Conservation (phyloP, 73 alveolate genomes). For the Durusdinium trenchii region DNA sequence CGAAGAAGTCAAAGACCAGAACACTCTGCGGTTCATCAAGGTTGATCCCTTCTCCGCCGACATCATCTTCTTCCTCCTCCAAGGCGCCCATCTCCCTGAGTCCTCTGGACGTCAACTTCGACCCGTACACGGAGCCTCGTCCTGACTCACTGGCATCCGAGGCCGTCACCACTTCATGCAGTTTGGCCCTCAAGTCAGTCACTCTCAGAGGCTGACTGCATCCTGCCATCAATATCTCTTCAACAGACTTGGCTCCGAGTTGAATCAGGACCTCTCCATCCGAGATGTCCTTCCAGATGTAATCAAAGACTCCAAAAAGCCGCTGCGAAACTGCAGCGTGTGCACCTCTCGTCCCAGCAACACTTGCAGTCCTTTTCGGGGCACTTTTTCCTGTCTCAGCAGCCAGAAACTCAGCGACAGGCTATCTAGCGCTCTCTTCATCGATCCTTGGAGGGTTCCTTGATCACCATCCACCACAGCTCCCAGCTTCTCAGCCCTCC, state of each 20-base stretch:
- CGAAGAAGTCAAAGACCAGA: too few relatives aligned
- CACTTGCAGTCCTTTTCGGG: neutral
- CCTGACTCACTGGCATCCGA: too few relatives aligned
- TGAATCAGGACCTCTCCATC: neutral
- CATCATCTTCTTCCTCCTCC: too few relatives aligned
- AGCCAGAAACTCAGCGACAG: neutral
- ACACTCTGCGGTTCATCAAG: too few relatives aligned
- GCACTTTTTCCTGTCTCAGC: neutral
- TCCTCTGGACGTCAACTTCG: too few relatives aligned
- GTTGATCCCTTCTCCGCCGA: too few relatives aligned
- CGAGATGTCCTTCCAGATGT: neutral
- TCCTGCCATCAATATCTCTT: neutral
- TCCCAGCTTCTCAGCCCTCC: neutral
- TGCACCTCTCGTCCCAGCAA: neutral
- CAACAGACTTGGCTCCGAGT: neutral
- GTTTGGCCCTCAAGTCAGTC: too few relatives aligned
- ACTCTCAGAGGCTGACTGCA: too few relatives aligned
- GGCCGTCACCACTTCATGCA: too few relatives aligned
- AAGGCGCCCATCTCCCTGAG: too few relatives aligned
- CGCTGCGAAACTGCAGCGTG: slow-evolving; percentile 11
- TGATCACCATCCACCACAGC: neutral
- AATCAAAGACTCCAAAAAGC: neutral
- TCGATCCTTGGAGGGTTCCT: neutral
- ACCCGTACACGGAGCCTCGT: too few relatives aligned
- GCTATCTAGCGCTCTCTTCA: neutral